Evolutionary conservation across 2,329 filamentous ascomycete genomes (phyloP).

Genomic region (Cladophialophora yegresii): DNA sequence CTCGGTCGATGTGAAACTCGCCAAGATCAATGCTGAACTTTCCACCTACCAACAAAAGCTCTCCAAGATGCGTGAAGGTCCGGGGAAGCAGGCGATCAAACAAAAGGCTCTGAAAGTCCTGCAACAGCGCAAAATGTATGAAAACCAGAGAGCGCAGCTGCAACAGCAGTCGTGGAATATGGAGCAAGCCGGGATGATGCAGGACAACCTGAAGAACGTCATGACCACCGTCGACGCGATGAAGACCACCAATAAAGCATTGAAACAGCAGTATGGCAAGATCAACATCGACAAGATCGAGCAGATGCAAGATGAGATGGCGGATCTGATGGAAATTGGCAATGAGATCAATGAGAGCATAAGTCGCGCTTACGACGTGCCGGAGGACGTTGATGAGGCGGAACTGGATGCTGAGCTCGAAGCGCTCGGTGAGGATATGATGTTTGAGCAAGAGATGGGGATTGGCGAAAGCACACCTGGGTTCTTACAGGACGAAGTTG

Average conservation of each 20-base stretch:
- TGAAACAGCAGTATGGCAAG: conserved; percentile 93
- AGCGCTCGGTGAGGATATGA: conserved; percentile 89
- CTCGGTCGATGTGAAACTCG: conserved; percentile 90
- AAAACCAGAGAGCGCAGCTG: conserved; percentile 88
- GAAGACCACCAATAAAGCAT: conserved; percentile 92
- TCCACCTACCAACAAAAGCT: conserved; percentile 84
- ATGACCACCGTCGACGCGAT: conserved; percentile 98
- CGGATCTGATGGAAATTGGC: conserved; percentile 88
- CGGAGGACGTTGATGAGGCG: conserved; percentile 94
- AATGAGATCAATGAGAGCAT: conserved; percentile 98
- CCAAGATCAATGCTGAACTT: conserved; percentile 87
- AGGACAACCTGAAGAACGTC: conserved; percentile 96
- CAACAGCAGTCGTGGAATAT: conserved; percentile 97
- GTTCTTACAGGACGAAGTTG: conserved; percentile 85
- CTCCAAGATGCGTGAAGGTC: conserved; percentile 89
- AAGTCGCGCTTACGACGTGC: conserved; percentile 85
- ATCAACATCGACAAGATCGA: conserved; percentile 98
- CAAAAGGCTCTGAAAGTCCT: conserved; percentile 93
- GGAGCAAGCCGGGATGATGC: conserved; percentile 98
- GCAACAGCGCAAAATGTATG: conserved; percentile 91
- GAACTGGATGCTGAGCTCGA: conserved; percentile 96
- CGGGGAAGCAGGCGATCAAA: conserved; percentile 88
- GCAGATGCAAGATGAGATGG: conserved; percentile 97
- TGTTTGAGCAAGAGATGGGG: conserved; percentile 67
- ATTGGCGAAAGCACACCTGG: conserved; percentile 69